These are phyloP conservation scores for Thelonectria rubi DNA, from an alignment of 2,329 filamentous ascomycete species.

Conservation along the genomic window DNA sequence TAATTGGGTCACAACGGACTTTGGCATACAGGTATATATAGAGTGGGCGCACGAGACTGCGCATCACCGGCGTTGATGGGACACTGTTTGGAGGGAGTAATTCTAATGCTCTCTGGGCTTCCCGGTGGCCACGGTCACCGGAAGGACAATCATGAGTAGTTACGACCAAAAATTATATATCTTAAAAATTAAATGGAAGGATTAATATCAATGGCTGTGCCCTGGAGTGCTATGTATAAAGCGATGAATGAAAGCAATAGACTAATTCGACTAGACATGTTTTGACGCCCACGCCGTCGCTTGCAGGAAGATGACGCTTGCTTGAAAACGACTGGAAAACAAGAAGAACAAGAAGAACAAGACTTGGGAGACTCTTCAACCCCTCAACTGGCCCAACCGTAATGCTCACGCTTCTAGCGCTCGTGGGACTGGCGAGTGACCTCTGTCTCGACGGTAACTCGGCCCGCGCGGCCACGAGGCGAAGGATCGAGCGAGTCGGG, in stretches of 20 bases:
- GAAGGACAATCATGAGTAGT: conserved; percentile 11
- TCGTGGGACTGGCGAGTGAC: conserved; percentile 38
- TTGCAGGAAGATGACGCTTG: conserved; percentile 29
- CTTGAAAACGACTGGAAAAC: neutral
- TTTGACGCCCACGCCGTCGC: conserved; percentile 30
- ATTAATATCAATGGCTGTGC: neutral
- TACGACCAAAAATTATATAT: neutral
- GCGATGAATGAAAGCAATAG: neutral
- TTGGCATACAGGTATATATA: conserved; percentile 30
- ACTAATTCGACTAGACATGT: conserved; percentile 4
- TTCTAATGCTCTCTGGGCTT: conserved; percentile 15
- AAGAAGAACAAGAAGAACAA: conserved; percentile 5
- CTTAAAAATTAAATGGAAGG: neutral
- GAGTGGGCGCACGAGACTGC: conserved; percentile 18
- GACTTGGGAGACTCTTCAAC: neutral
- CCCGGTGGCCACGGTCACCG: conserved; percentile 6
- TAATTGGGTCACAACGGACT: conserved; percentile 24
- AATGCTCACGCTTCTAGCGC: conserved; percentile 31
- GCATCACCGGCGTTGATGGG: conserved; percentile 26
- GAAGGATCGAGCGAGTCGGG: conserved; percentile 23
- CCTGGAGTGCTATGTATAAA: neutral
- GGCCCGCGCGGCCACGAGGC: conserved; percentile 20
- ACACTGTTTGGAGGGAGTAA: conserved; percentile 24
- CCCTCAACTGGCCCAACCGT: conserved; percentile 28
- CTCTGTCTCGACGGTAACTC: conserved; percentile 40